phyloP scores from a whole-genome alignment of 2,329 filamentous ascomycete genomes.

The Arthrobotrys sinensis region DNA sequence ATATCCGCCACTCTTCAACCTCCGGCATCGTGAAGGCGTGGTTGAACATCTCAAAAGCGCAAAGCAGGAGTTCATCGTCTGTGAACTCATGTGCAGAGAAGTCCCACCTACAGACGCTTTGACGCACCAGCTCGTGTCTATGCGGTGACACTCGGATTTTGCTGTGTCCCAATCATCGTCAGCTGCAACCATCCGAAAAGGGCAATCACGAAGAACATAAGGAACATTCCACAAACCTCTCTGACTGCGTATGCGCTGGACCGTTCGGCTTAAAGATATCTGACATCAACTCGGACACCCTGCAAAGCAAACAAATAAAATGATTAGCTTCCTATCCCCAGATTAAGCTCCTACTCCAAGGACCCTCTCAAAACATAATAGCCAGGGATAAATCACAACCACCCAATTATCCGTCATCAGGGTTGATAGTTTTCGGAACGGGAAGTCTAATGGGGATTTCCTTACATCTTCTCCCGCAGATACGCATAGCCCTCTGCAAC shows the following conservation, averaged over 20 bases:
- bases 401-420: conserved; percentile 39
- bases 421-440: conserved; percentile 48
- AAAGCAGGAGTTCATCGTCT: conserved; percentile 91
- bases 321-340: conserved; percentile 46
- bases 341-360: conserved; percentile 39
- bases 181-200: conserved; percentile 31
- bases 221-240: conserved; percentile 71
- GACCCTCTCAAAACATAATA: conserved; percentile 32
- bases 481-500: conserved; percentile 83
- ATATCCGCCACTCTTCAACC: conserved; percentile 83
- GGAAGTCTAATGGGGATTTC: conserved; percentile 57
- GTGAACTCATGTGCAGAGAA: conserved; percentile 92
- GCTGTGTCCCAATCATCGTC: conserved; percentile 66
- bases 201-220: conserved; percentile 38
- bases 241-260: conserved; percentile 75
- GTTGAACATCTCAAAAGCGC: conserved; percentile 87
- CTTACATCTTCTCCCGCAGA: conserved; percentile 85
- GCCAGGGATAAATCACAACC: conserved; percentile 45
- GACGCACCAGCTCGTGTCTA: conserved; percentile 77
- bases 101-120: conserved; percentile 82
- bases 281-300: conserved; percentile 87
- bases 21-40: conserved; percentile 88
- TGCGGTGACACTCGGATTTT: conserved; percentile 79
- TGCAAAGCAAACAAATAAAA: conserved; percentile 62
- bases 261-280: conserved; percentile 83